Evolutionary conservation across 768 basidiomycete genomes (phyloP).

Genomic region (Suillus hirtellus): DNA sequence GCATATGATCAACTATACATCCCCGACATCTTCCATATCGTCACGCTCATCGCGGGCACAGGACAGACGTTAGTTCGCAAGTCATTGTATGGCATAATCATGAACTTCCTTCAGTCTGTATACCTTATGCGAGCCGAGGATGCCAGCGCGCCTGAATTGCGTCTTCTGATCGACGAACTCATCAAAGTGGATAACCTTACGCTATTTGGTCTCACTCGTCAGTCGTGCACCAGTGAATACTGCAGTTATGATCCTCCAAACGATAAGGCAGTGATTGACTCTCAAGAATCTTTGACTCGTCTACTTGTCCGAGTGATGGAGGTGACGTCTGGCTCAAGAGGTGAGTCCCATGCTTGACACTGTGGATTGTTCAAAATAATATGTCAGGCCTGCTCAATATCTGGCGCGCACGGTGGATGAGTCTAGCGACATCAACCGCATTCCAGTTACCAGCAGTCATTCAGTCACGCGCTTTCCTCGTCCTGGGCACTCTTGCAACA

Average conservation of each 20-base stretch:
- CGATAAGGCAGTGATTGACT: slow-evolving; percentile 59
- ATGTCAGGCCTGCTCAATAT: slow-evolving; percentile 71
- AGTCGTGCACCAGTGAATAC: slow-evolving; percentile 70
- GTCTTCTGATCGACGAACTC: slow-evolving; percentile 61
- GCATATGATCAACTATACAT: slow-evolving; percentile 75
- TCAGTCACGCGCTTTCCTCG: slow-evolving; percentile 86
- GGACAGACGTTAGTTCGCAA: slow-evolving; percentile 76
- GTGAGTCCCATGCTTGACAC: slow-evolving; percentile 41
- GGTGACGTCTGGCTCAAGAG: slow-evolving; percentile 64
- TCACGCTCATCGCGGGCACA: slow-evolving; percentile 73
- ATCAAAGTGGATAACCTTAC: slow-evolving; percentile 56
- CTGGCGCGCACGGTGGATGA: slow-evolving; percentile 95
- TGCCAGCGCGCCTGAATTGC: slow-evolving; percentile 56
- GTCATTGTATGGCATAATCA: slow-evolving; percentile 77
- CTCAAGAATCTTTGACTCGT: slow-evolving; percentile 62
- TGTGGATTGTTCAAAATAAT: slow-evolving; percentile 9
- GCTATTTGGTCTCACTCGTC: slow-evolving; percentile 71
- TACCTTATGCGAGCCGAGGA: slow-evolving; percentile 63
- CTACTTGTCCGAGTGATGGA: slow-evolving; percentile 66
- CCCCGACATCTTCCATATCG: slow-evolving; percentile 80
- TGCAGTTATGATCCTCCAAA: slow-evolving; percentile 51
- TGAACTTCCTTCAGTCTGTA: slow-evolving; percentile 81
- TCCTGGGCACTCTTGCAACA: slow-evolving; percentile 78
- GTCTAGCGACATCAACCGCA: slow-evolving; percentile 81
- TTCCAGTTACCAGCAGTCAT: slow-evolving; percentile 88